Conservation (phyloP, 2,329 filamentous ascomycete species). For the Gaeumannomyces sp. region DNA sequence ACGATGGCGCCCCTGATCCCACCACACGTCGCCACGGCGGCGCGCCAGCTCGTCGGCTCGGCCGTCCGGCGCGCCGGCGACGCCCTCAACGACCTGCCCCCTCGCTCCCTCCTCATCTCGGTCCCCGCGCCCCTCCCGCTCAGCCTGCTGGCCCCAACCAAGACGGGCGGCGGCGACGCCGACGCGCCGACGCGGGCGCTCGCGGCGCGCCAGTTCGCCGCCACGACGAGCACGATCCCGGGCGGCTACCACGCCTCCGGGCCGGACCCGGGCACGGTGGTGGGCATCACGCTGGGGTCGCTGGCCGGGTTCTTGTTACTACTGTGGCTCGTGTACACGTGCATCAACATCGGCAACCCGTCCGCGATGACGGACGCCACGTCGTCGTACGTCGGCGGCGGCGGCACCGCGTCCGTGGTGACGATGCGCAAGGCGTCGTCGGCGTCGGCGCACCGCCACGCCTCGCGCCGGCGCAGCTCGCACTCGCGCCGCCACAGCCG, state of each 20-base stretch:
- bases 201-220: constrained; percentile 14
- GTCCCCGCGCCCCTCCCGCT: neutral
- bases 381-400: constrained; percentile 10
- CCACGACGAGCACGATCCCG: constrained; percentile 23
- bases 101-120: neutral
- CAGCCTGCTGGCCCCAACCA: neutral
- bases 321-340: constrained; percentile 27
- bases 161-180: neutral
- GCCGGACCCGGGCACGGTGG: constrained; percentile 29
- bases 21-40: neutral
- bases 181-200: constrained; percentile 15
- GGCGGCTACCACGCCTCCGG: constrained; percentile 23
- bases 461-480: constrained; percentile 10
- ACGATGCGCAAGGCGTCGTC: constrained; percentile 17
- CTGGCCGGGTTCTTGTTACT: constrained; percentile 37
- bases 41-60: neutral
- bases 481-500: constrained; percentile 6
- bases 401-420: constrained; percentile 19
- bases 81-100: neutral
- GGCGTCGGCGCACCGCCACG: constrained; percentile 16
- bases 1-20: constrained; percentile 3
- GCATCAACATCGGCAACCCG: constrained; percentile 24
- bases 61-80: neutral
- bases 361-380: constrained; percentile 12
- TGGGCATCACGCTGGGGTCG: constrained; percentile 32